Base-by-base conservation (phyloP, 2,329 filamentous ascomycete species). In the Botrytis pseudocinerea region DNA sequence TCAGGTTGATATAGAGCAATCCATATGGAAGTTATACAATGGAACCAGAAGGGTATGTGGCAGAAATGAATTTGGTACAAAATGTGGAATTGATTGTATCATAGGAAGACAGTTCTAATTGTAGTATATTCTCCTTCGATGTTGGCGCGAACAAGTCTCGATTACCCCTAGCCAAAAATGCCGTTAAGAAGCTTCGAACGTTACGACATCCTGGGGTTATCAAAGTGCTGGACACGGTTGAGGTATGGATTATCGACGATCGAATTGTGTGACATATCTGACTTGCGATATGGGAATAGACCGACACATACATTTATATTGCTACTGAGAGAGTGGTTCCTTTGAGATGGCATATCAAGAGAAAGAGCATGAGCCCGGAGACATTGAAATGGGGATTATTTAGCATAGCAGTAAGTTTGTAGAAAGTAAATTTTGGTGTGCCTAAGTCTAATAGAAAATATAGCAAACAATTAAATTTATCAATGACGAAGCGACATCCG, bases 111-210 rank as follows among this genome's bases (percentile, higher is more conserved):
- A 91, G 93, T 48, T 97, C 94, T 6, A 91, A 93, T 79, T 99
- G 96, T 84, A 98, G 94, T 84, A 95, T 99, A 77, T 97, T 99
- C 84, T 93, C 94, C 78, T 99, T 99, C 85, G 95, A 99, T 82
- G 88, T 97, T 72, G 87, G 88, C 74, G 86, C 92, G 73, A 95
- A 97, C 82, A 93, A 91, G 82, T 91, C 93, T 61, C 90, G 91
- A 72, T 84, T 98, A 35, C 93, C 95, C 59, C 88, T 99, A 70
- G 96, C 96, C 70, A 94, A 91, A 83, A 99, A 99, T 85, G 94
- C 95, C 62, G 87, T 98, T 77, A 94, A 95, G 81, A 99, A 98
- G 84, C 88, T 97, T 76, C 91, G 95, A 77, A 99, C 95, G 4
- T 84, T 99, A 79, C 90, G 96, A 78, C 96, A 99, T 82, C 96